Base-by-base conservation (phyloP, 1,139 yeast genomes). In the Hanseniaspora sp. region DNA sequence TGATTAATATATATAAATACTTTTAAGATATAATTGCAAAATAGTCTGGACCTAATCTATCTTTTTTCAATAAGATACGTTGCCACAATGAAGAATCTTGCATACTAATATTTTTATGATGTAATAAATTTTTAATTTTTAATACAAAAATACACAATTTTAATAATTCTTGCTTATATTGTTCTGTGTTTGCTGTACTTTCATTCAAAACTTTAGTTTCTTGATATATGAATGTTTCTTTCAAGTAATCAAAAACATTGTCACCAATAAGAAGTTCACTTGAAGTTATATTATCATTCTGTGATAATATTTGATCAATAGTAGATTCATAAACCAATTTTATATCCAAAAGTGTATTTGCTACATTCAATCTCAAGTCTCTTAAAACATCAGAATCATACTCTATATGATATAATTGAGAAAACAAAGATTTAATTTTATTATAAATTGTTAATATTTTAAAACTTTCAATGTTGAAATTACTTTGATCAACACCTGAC, bases 181-280 rank as follows among this genome's bases (percentile, higher is more conserved):
- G 59, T 7, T 59, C 61, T 12, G 57, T 58, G 1, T 63, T 64
- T 15, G 59, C 60, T 18, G 60, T 40, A 23, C 60, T 28, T 28
- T 73, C 74, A 54, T 71, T 77, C 56, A 74, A 74, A 58, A 44
- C 48, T 29, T 76, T 75, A 3, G 80, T 84, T 60, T 75, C 82
- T 64, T 83, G 42, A 31, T 28, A 37, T 7, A 44, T 43, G 15
- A 51, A 51, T 12, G 39, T 88, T 40, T 74, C 73, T 41, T 74
- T 80, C 29, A 68, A 70, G 61, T 86, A 73, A 38, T 79, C 83
- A 55, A 83, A 65, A 12, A 73, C 71, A 3, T 74, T 62, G 0
- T 66, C 68, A 11, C 59, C 35, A 6, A 59, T 56, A 15, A 59
- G 59, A 0, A 69, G 60, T 52, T 61, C 61, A 1, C 73, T 64